Percentiles rank a stretch among this genome's conserved stretches.
Conservation (phyloP, 805 yeast species). For the Candida xiaguanensis region DNA sequence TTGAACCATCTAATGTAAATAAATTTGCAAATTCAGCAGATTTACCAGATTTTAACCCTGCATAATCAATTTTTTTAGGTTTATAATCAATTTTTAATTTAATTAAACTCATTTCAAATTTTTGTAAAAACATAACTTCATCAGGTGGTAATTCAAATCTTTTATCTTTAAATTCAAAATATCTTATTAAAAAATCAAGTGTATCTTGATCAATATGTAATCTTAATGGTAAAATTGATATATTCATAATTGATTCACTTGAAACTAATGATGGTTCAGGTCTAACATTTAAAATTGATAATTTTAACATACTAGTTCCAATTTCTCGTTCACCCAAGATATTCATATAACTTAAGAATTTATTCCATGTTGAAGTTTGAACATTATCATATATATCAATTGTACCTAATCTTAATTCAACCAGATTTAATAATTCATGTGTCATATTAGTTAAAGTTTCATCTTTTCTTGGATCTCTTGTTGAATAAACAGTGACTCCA, state of each 20-base stretch:
- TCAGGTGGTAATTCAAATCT: conserved; percentile 64
- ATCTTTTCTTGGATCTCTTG: conserved; percentile 43
- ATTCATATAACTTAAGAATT: conserved; percentile 66
- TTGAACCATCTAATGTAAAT: conserved; percentile 84
- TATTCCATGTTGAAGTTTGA: conserved; percentile 88
- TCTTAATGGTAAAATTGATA: conserved; percentile 67
- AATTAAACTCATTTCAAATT: conserved; percentile 57
- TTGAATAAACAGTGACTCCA: conserved; percentile 41
- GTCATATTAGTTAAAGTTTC: conserved; percentile 26
- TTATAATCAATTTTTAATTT: conserved; percentile 79
- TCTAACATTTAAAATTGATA: conserved; percentile 54
- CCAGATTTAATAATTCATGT: conserved; percentile 46
- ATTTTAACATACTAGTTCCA: conserved; percentile 58
- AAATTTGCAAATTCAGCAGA: conserved; percentile 84
- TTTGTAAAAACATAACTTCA: conserved; percentile 66
- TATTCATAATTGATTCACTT: conserved; percentile 56
- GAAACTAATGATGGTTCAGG: conserved; percentile 65
- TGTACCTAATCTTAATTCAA: conserved; percentile 48
- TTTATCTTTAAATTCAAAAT: conserved; percentile 73
- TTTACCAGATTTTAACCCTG: conserved; percentile 82
- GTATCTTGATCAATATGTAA: conserved; percentile 93
- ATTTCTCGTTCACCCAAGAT: conserved; percentile 68
- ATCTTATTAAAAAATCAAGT: conserved; percentile 74
- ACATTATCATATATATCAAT: conserved; percentile 71
- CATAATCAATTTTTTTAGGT: conserved; percentile 83